These are phyloP conservation scores for Penicillium sp. DNA, from an alignment of 2,329 filamentous ascomycete species.

Conservation along the genomic window DNA sequence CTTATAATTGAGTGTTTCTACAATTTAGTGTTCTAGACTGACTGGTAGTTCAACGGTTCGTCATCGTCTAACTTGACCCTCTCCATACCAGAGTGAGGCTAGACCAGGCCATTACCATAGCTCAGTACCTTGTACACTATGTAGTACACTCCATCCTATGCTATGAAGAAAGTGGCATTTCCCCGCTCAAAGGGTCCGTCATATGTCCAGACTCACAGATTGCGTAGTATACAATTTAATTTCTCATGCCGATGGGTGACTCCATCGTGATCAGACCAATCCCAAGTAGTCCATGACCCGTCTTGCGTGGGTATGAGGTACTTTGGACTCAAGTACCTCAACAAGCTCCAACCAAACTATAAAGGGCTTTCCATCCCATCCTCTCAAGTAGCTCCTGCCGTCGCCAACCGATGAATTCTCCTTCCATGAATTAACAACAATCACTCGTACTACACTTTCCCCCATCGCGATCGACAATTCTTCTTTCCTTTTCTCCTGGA, in stretches of 20 bases:
- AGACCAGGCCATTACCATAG: background rate
- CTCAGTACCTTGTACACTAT: background rate
- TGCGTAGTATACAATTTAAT: too few species aligned
- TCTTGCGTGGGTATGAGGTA: constrained; percentile 10
- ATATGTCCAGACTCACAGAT: too few species aligned
- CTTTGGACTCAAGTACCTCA: background rate
- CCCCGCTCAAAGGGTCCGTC: background rate
- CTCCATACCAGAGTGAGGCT: background rate
- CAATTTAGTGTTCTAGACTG: background rate
- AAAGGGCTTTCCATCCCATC: background rate
- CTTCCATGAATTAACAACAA: background rate
- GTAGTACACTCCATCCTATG: background rate
- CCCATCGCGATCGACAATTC: background rate
- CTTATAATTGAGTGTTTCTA: background rate
- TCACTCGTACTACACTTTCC: background rate
- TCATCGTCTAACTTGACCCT: background rate
- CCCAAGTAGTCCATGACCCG: background rate
- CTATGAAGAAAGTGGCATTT: background rate
- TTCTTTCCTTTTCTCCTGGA: background rate
- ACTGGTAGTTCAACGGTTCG: background rate
- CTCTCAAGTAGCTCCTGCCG: background rate
- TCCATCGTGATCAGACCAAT: background rate
- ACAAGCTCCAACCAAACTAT: background rate
- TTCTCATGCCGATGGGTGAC: background rate
- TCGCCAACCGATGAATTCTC: background rate